Conservation (phyloP, 192 early-diverging fungal species). For the Cladochytrium replicatum region DNA sequence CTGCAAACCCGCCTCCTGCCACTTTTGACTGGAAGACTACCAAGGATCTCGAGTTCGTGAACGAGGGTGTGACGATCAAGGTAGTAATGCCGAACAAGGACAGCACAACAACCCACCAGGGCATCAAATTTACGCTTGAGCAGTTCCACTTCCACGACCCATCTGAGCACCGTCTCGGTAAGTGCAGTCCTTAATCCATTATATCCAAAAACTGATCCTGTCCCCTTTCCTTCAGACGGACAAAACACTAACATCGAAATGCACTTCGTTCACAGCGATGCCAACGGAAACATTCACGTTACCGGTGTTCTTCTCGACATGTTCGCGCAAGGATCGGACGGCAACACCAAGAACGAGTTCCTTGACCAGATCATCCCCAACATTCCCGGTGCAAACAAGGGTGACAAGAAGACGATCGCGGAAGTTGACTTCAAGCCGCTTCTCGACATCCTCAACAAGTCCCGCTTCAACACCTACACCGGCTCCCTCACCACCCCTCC, state of each 20-base stretch:
- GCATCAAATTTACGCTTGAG: conserved; percentile 17
- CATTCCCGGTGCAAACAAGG: neutral
- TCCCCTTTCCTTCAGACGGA: too few species aligned
- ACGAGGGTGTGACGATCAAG: conserved; percentile 37
- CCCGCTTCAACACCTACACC: conserved; percentile 24
- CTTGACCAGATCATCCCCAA: conserved; percentile 11
- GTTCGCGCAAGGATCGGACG: conserved; percentile 4
- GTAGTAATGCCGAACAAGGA: neutral
- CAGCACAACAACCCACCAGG: conserved; percentile 2
- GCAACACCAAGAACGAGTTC: too few species aligned
- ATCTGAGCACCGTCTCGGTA: conserved; percentile 40
- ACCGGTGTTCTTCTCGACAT: conserved; percentile 37
- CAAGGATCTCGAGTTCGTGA: conserved; percentile 11
- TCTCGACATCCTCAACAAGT: neutral
- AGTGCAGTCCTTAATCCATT: neutral
- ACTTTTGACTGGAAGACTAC: conserved; percentile 2
- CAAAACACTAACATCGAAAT: conserved; percentile 22
- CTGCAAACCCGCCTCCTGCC: neutral
- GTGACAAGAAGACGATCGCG: conserved; percentile 1
- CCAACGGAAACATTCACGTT: conserved; percentile 30
- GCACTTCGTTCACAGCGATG: conserved; percentile 44
- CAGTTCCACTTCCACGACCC: conserved; percentile 59
- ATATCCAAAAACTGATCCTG: neutral
- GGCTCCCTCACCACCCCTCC: conserved; percentile 56
- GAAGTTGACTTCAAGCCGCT: conserved; percentile 7